These are phyloP conservation scores for Leccinum fibrillosum DNA, from an alignment of 768 basidiomycete genomes.

Conservation along the genomic window DNA sequence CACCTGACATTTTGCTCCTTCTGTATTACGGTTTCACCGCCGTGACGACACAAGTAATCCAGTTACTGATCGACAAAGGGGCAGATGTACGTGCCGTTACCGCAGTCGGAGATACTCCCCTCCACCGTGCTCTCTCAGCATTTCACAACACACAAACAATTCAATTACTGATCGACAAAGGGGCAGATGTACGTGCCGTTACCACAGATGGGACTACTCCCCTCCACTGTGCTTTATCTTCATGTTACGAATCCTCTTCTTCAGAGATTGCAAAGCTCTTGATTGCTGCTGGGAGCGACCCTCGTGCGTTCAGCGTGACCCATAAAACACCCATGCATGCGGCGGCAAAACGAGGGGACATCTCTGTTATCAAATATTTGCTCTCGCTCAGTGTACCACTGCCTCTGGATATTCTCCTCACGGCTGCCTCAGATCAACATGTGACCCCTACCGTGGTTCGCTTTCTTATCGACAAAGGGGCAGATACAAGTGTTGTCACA, in stretches of 20 bases:
- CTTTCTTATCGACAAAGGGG: neutral
- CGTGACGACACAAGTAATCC: neutral
- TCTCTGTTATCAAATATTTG: neutral
- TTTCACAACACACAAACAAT: no score
- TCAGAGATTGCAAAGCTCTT: neutral
- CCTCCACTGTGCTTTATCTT: neutral
- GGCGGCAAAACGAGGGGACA: neutral
- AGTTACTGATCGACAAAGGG: neutral
- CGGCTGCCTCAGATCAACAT: neutral
- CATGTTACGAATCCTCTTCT: neutral
- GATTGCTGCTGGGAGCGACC: neutral
- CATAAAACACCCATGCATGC: neutral
- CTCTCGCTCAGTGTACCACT: neutral
- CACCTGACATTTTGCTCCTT: neutral
- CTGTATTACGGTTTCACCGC: neutral
- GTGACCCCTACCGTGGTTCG: neutral
- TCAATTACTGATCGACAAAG: no score
- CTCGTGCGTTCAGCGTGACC: accelerated
- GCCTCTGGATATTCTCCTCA: neutral
- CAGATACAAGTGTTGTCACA: neutral
- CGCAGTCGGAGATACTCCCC: no score
- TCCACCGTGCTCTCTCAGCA: no score
- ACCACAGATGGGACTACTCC: no score
- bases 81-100: neutral
- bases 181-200: no score